Evolutionary conservation across 768 basidiomycete genomes (phyloP), one percentile per base, ranked within the genome.

Genomic region (Calocera cornea): DNA sequence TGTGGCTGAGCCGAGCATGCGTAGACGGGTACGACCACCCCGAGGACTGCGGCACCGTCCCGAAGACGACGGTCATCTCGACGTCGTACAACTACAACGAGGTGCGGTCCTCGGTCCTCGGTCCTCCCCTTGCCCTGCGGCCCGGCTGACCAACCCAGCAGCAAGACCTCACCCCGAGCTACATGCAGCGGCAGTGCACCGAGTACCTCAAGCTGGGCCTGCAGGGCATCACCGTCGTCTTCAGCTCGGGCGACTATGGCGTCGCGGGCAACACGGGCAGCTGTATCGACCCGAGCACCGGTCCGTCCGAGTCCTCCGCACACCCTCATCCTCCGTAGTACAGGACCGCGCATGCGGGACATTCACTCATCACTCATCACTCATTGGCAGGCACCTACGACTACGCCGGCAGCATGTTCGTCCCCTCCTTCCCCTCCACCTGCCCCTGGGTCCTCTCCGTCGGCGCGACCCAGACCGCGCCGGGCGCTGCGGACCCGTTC

Each of bases 341-440:
- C n/a, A n/a, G n/a, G n/a, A n/a, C n/a, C n/a, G n/a, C n/a, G n/a
- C n/a, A n/a, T n/a, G n/a, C n/a, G n/a, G n/a, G n/a, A n/a, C n/a
- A n/a, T n/a, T n/a, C n/a, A n/a, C n/a, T n/a, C n/a, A n/a, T n/a
- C n/a, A 10, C 5, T 60, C 16, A 36, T 40, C 60, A 7, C 41
- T 47, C 47, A 31, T 34, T 66, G 16, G 19, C 47, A 29, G 22
- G 29, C n/a, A 19, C 31, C 19, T 19, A 41, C n/a, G 34, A 66
- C 33, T 49, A 36, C 44, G 60, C 14, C 24, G 60, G n/a, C 8
- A 60, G 2, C 36, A 71, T 60, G 54, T 87, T 88, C 80, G 83
- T 83, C 66, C 86, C 87, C 12, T 69, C 54, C 24, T 82, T 81
- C 76, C 82, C 82, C 0, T 76, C 70, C 22, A 75, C 76, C 2